phyloP scores from a whole-genome alignment of 2,329 filamentous ascomycete species.

The Fusarium praegraminearum region DNA sequence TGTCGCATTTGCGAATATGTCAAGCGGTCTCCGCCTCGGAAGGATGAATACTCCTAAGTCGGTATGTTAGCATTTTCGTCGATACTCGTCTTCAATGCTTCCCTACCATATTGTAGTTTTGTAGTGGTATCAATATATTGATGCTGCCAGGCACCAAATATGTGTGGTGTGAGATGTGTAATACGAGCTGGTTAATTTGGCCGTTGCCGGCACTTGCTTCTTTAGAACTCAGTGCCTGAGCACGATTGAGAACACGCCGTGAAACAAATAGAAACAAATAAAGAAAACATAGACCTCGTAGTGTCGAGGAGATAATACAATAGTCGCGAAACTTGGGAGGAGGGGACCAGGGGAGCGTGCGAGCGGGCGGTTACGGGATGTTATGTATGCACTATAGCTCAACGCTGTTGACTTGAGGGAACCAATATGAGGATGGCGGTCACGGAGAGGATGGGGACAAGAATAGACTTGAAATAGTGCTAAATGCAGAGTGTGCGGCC shows the following conservation, averaged over 20 bases:
- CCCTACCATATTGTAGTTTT: constrained; percentile 52
- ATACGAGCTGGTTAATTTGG: constrained; percentile 40
- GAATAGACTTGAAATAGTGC: constrained; percentile 44
- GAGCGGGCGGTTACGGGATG: constrained; percentile 59
- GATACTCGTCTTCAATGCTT: not conserved
- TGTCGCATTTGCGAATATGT: constrained; percentile 65
- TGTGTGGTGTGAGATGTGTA: constrained; percentile 25
- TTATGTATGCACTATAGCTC: constrained; percentile 61
- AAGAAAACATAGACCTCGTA: constrained; percentile 50
- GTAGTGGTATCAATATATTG: constrained; percentile 15
- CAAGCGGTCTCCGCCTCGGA: constrained; percentile 53
- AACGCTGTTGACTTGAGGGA: constrained; percentile 39
- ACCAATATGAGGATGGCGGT: constrained; percentile 41
- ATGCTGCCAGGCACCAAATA: constrained; percentile 38
- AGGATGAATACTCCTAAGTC: constrained; percentile 53
- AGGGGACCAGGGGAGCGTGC: constrained; percentile 49
- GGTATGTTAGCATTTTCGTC: constrained; percentile 6
- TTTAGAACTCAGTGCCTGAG: constrained; percentile 42
- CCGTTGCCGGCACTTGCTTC: constrained; percentile 56
- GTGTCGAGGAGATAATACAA: constrained; percentile 51
- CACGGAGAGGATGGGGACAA: constrained; percentile 45
- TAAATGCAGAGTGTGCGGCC: constrained; percentile 34
- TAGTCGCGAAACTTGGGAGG: constrained; percentile 58
- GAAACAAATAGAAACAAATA: constrained; percentile 47
- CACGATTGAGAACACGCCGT: constrained; percentile 43